These are phyloP conservation scores for Mortierella sp. DNA, from an alignment of 371 early-diverging fungal genomes.

Conservation along the genomic window DNA sequence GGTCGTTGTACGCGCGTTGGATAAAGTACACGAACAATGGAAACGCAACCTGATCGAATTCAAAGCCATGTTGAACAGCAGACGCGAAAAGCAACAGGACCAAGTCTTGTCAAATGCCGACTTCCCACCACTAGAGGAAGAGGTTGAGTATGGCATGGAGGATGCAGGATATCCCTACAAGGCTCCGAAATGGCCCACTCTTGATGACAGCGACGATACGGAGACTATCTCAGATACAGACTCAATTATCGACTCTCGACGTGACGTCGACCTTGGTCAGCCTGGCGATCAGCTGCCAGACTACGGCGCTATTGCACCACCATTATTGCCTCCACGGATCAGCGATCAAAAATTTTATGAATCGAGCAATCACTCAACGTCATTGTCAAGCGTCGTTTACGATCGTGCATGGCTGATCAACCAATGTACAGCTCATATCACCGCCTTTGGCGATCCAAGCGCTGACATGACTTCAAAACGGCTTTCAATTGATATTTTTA, in stretches of 20 bases:
- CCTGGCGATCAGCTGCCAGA: constrained; percentile 12
- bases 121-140: constrained; percentile 42
- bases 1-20: constrained; percentile 32
- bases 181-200: constrained; percentile 42
- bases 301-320: constrained; percentile 19
- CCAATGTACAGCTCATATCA: constrained; percentile 38
- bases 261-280: constrained; percentile 15
- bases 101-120: constrained; percentile 25
- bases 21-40: constrained; percentile 39
- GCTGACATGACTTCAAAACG: constrained; percentile 39
- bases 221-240: constrained; percentile 47
- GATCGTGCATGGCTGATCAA: constrained; percentile 50
- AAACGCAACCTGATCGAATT: constrained; percentile 31
- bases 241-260: constrained; percentile 26
- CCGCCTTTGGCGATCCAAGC: constrained; percentile 34
- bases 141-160: constrained; percentile 53
- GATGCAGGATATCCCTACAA: constrained; percentile 32
- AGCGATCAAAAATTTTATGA: constrained; percentile 4
- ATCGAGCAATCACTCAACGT: constrained; percentile 3
- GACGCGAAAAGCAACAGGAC: constrained; percentile 13
- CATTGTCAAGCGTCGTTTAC: constrained; percentile 20
- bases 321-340: constrained; percentile 19
- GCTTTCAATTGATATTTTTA: constrained; percentile 51
- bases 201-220: constrained; percentile 51
- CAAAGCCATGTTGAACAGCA: constrained; percentile 29